phyloP scores from a whole-genome alignment of 306 rosid species.

The Cicer chorassanicum region DNA sequence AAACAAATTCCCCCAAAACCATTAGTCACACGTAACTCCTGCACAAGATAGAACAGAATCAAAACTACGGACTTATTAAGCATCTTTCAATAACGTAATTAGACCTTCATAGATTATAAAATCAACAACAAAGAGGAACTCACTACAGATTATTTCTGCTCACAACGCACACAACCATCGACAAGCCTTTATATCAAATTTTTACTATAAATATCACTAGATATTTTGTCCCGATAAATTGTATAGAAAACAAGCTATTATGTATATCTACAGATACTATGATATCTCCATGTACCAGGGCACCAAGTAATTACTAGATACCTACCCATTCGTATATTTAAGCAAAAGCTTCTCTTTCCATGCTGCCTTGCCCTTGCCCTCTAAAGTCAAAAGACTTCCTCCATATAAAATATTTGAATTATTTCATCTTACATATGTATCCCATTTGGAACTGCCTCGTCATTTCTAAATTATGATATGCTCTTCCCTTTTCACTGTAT shows the following conservation, averaged over 20 bases:
- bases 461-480: slow-evolving; percentile 22
- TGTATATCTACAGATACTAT: background rate
- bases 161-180: background rate
- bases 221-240: background rate
- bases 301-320: slow-evolving; percentile 8
- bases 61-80: slow-evolving; percentile 33
- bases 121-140: slow-evolving; percentile 2
- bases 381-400: background rate
- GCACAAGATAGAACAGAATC: slow-evolving; percentile 53
- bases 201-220: background rate
- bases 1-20: slow-evolving; percentile 94
- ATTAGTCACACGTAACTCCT: slow-evolving; percentile 90
- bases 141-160: slow-evolving; percentile 25
- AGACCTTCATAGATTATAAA: slow-evolving; percentile 20
- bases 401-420: background rate
- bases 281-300: slow-evolving; percentile 13
- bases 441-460: background rate
- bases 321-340: slow-evolving; percentile 14
- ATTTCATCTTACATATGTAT: background rate
- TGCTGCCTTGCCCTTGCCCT: background rate
- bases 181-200: slow-evolving; percentile 17
- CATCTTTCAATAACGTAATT: slow-evolving; percentile 38
- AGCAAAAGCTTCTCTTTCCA: slow-evolving; percentile 3
- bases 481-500: background rate
- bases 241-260: background rate